Evolutionary conservation across 306 rosid species (phyloP), one percentile per base, ranked within the genome.

Genomic region (Acacia melanoxylon): DNA sequence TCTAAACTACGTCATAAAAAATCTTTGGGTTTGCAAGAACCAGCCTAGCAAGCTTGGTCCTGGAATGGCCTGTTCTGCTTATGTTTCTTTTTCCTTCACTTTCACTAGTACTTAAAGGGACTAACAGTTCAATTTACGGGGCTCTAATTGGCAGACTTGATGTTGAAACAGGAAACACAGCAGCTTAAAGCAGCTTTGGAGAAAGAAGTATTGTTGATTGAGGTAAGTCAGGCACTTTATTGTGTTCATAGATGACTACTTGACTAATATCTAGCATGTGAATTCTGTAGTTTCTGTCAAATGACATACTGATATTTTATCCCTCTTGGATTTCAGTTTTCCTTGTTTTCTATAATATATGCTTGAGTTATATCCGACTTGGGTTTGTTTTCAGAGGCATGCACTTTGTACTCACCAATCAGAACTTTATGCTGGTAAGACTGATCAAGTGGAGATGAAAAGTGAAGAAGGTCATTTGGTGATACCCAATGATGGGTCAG

Each of bases 401-500:
- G 92, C 81, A 16, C 82, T 91, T 88, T 78, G 91, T 63, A 79
- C 51, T 78, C 85, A 49, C 76, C 87, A 52, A 54, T 86, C 93
- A 62, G 79, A 19, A 70, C 76, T 95, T 89, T 84, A 91, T 72
- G 86, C 81, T 40, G 85, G 82, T 1, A 84, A 89, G 66, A 78
- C 27, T 24, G 91, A 96, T 88, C 87, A 83, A 79, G 33, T 75
- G 74, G 75, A 22, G 76, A 19, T 87, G 79, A 94, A 94, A 85
- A 63, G 81, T 73, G 95, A 92, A 82, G 76, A 88, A 75, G 87
- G 85, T 65, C 86, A 89, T 49, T 87, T 96, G 81, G 79, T 80
- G 67, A 96, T 96, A 80, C 99, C 99, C 41, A 86, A 87, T 35
- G 99, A 94, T 76, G 99, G 97, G 80, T 89, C 88, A 51, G 97